phyloP scores from a whole-genome alignment of 2,329 filamentous ascomycete genomes.

The Cladorrhinum sp. region DNA sequence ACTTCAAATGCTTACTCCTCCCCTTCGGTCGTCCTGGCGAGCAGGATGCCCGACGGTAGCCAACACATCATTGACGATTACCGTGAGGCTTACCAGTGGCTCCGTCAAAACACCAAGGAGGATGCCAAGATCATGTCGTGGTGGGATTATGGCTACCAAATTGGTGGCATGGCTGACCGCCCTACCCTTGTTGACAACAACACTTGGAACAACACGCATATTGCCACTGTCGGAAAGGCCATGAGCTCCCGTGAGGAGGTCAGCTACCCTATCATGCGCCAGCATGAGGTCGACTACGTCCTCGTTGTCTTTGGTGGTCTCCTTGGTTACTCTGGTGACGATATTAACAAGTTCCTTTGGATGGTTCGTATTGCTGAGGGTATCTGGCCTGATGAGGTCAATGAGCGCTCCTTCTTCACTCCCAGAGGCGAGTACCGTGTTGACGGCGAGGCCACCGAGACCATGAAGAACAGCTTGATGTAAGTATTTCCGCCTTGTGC shows the following conservation, averaged over 20 bases:
- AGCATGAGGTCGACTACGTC: conserved; percentile 99
- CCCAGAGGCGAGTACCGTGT: conserved; percentile 90
- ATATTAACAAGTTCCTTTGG: conserved; percentile 99
- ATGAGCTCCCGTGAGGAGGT: conserved; percentile 98
- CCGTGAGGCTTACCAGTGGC: conserved; percentile 98
- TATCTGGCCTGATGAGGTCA: conserved; percentile 99
- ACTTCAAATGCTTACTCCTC: conserved; percentile 99
- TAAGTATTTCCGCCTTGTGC: conserved; percentile 50
- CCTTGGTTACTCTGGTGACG: conserved; percentile 94
- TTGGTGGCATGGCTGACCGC: conserved; percentile 97
- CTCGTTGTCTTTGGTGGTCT: conserved; percentile 94
- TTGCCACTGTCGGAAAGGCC: conserved; percentile 96
- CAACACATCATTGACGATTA: conserved; percentile 99
- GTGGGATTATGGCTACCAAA: conserved; percentile 99
- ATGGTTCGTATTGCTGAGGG: conserved; percentile 99
- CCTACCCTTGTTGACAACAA: conserved; percentile 99
- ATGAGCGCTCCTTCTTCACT: conserved; percentile 96
- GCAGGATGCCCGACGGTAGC: conserved; percentile 85
- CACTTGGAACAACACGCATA: conserved; percentile 99
- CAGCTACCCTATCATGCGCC: conserved; percentile 96
- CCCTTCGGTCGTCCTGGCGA: conserved; percentile 92
- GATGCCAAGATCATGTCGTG: conserved; percentile 99
- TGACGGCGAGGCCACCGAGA: conserved; percentile 86
- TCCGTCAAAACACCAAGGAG: conserved; percentile 91
- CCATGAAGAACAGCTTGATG: conserved; percentile 99